Base-by-base conservation (phyloP, 208 protist species). In the Trypanosoma grayi region DNA sequence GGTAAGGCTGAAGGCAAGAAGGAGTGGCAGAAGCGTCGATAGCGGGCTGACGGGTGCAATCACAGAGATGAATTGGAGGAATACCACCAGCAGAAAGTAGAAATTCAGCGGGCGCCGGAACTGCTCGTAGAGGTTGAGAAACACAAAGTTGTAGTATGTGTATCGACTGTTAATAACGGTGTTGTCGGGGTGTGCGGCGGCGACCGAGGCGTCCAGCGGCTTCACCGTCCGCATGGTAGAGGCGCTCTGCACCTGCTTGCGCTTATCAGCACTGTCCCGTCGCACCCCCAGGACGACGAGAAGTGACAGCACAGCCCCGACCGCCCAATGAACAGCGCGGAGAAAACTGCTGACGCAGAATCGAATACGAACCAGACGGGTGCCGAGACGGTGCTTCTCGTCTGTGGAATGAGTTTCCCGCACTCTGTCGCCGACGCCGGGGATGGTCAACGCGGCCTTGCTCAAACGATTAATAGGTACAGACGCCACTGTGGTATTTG, bases 41-140 rank as follows among this genome's bases (percentile, higher is more conserved):
- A 96, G 75, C 27, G 91, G 90, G 77, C 90, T 97, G 4, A 98
- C 92, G 0, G 97, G 96, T 4, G 93, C 95, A 67, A 96, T 92
- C 34, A 87, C 64, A 24, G 84, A 84, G 28, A 97, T 86, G 56
- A 97, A 91, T 76, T 98, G 94, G 5, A 99, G 68, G 28, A 81
- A 61, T 8, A 85, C 74, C 9, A 99, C 95, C 4, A 98, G 58
- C 22, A 99, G 66, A 80, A 99, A 99, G 70, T 99, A 99, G 36
- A 97, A 79, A 72, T 99, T 99, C 27, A 98, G 79, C 9, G 94
- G 82, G 7, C 92, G 76, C 2, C 76, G 57, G 59, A 99, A 99
- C 81, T 99, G 98, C 69, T 98, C 97, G 55, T 88, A 98, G 8
- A 99, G 67, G 45, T 98, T 98, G 43, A 93, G 85, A 47, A 94